Evolutionary conservation across 176 grass and related monocot species (phyloP), one percentile per base, ranked within the genome.

Genomic region (Hsuehochloa calcarea): DNA sequence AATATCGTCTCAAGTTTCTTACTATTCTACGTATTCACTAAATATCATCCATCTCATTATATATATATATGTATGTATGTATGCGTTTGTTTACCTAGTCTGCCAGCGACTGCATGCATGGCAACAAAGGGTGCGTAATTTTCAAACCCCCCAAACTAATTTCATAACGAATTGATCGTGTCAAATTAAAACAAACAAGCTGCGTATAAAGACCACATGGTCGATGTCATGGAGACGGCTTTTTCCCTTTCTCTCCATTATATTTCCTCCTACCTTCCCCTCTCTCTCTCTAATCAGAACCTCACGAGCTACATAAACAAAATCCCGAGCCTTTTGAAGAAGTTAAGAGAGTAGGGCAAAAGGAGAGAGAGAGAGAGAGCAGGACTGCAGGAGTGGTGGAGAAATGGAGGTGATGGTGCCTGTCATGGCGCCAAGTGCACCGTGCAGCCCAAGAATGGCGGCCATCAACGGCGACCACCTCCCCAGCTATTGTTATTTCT

Each of bases 341-440:
- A 47, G 60, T 22, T 11, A 19, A 61, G 54, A 38, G 35, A 45
- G 5, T 8, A 31, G 44, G 10, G 61, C 6, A 44, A 44, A 41
- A 20, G 80, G 81, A 2, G 14, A 38, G 6, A 26, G 44, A 51
- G 23, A 12, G 14, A 55, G 6, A 45, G n/a, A 14, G 43, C 49
- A 34, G 25, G 12, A 31, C n/a, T n/a, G 67, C 11, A 34, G 22
- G 31, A 25, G 60, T 16, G 13, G 14, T 16, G 22, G n/a, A 35
- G 75, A 40, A 23, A 94, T 99, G 96, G 90, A 95, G 87, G 87
- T 94, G 88, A 46, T 85, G 89, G 72, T 96, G 84, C 88, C 80
- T 43, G 80, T 92, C 16, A 93, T 78, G 83, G 73, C 91, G 73
- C 83, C 91, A 37, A 80, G 80, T 20, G 91, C 97, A 23, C 93